Evolutionary conservation across 1,139 yeast species (phyloP), one percentile per base, ranked within the genome.

Genomic region (Suhomyces bolitotheri): DNA sequence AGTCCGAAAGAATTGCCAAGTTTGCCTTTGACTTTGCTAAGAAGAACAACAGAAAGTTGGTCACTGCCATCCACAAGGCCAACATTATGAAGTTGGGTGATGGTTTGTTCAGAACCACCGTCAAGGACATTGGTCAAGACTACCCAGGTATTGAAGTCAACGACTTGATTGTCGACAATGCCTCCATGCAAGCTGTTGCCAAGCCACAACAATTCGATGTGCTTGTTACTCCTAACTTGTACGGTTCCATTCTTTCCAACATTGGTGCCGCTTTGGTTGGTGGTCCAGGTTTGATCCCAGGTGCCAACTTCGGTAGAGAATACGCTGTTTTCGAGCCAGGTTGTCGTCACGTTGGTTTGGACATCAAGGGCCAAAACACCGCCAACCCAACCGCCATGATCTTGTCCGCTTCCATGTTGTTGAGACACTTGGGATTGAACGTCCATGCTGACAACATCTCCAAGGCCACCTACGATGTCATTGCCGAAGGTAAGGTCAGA

Each of bases 351-450:
- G 97, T 90, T 57, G 98, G 97, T 68, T 78, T 89, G 58, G 97
- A 90, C 70, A 86, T 92, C 64, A 78, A 87, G 75, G 97, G 96
- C 61, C 81, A 86, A 69, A 85, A 88, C 75, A 76, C 86, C 49
- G 97, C 97, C 50, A 92, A 92, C 81, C 98, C 98, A 66, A 88
- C 97, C 46, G 97, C 96, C 54, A 84, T 90, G 94, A 84, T 90
- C 57, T 77, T 90, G 60, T 87, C 96, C 41, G 79, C 96, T 35
- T 70, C 90, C 49, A 82, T 90, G 85, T 68, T 90, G 82, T 78
- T 90, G 73, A 86, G 96, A 73, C 97, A 90, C 68, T 78, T 90
- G 61, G 97, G 97, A 46, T 76, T 90, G 54, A 87, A 84, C 57
- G 74, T 73, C 35, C 75, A 81, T 50, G 97, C 97, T 53, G 88